Conservation (phyloP, 208 protist genomes). For the Trypanosomatidae sp. region DNA sequence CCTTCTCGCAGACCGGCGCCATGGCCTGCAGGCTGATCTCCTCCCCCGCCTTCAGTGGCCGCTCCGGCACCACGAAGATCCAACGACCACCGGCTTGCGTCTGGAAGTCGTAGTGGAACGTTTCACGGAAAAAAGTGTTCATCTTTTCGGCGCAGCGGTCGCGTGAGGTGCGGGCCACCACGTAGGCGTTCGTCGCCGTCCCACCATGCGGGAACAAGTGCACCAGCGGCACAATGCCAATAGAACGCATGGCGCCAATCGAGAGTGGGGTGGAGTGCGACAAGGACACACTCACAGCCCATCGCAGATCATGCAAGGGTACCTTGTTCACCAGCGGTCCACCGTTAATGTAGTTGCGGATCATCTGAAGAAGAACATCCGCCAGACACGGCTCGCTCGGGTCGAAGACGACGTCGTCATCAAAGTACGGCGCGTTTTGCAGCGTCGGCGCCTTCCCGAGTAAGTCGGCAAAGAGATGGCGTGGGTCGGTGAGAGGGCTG, state of each 20-base stretch:
- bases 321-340: conserved; percentile 90
- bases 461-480: conserved; percentile 62
- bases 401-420: conserved; percentile 76
- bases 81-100: conserved; percentile 42
- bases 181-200: conserved; percentile 58
- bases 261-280: conserved; percentile 92
- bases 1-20: conserved; percentile 84
- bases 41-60: conserved; percentile 59
- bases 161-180: conserved; percentile 63
- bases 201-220: conserved; percentile 89
- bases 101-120: conserved; percentile 63
- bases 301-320: conserved; percentile 68
- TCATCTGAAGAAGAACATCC: conserved; percentile 91
- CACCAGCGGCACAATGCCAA: conserved; percentile 83
- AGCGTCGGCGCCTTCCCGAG: conserved; percentile 71
- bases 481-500: conserved; percentile 74
- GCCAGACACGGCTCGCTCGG: conserved; percentile 65
- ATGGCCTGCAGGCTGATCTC: conserved; percentile 82
- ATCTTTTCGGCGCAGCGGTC: conserved; percentile 44
- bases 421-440: conserved; percentile 89
- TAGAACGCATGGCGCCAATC: too few relatives aligned
- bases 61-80: conserved; percentile 77
- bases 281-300: conserved; percentile 83
- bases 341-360: conserved; percentile 90
- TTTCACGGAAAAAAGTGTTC: conserved; percentile 44